phyloP scores from a whole-genome alignment of 331 rosid species.

The Pyrus hybrid region DNA sequence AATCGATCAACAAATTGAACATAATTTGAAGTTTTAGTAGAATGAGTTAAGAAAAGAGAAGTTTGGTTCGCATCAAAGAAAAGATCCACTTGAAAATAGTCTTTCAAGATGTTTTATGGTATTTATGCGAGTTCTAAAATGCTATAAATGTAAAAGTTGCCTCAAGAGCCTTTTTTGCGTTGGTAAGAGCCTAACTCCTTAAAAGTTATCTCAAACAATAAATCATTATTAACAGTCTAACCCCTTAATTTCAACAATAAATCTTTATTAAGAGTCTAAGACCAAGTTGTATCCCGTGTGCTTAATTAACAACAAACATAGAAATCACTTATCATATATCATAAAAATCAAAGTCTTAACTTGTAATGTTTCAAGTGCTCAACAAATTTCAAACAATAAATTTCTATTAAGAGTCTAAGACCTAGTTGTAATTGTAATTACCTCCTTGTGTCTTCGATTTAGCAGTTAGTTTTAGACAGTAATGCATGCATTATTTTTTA shows the following conservation, averaged over 20 bases:
- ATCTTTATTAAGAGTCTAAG: background rate
- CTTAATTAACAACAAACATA: background rate
- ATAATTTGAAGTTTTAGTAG: background rate
- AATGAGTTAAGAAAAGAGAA: background rate
- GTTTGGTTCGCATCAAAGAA: background rate
- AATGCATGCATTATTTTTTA: too few species aligned
- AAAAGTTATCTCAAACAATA: too few species aligned
- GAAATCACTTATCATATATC: background rate
- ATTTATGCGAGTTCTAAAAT: slow-evolving; percentile 1
- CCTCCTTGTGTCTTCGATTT: too few species aligned
- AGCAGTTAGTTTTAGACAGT: too few species aligned
- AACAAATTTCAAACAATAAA: background rate
- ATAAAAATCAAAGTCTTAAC: background rate
- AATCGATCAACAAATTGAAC: background rate
- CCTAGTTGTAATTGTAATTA: too few species aligned
- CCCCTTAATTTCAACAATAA: slow-evolving; percentile 37
- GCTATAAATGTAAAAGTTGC: slow-evolving; percentile 30
- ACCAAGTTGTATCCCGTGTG: background rate
- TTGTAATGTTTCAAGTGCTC: background rate
- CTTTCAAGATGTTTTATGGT: slow-evolving; percentile 1
- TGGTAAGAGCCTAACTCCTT: slow-evolving; percentile 19
- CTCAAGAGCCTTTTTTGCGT: slow-evolving; percentile 94
- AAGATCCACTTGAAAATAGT: background rate
- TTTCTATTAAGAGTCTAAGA: too few species aligned
- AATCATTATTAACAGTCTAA: slow-evolving; percentile 69